A percentile compares a stretch with the other conserved stretches of the same genome.
Evolutionary conservation across 2,329 filamentous ascomycete species (phyloP).

Genomic region (Immersiporthe knoxdaviesiana): DNA sequence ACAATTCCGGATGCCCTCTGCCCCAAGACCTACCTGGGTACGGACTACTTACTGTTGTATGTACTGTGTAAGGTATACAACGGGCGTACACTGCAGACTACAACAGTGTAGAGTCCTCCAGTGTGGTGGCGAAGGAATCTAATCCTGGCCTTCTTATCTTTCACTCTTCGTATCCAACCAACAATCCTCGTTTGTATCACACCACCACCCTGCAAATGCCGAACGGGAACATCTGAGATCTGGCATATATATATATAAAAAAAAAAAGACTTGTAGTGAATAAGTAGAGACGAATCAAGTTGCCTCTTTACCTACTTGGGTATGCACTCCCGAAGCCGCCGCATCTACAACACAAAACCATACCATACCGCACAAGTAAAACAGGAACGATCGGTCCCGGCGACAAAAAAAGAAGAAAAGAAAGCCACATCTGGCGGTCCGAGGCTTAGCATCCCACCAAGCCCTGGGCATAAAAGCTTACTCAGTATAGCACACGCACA

Average conservation of each 20-base stretch:
- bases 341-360: background rate
- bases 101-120: background rate
- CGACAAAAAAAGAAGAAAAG: background rate
- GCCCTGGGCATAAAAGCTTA: background rate
- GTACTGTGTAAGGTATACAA: too few relatives aligned
- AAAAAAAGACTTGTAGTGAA: background rate
- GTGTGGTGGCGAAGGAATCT: background rate
- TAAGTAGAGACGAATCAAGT: background rate
- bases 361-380: background rate
- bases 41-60: too few relatives aligned
- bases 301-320: constrained; percentile 7
- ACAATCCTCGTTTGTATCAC: background rate
- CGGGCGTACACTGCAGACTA: too few relatives aligned
- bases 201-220: background rate
- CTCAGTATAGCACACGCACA: background rate
- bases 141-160: background rate
- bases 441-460: constrained; percentile 5
- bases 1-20: background rate
- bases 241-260: too few relatives aligned
- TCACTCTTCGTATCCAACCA: too few relatives aligned
- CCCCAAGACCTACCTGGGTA: background rate
- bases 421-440: constrained; percentile 8
- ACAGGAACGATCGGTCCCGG: background rate
- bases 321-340: constrained; percentile 11
- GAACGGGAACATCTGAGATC: background rate